These are phyloP conservation scores for Mycena rebaudengoi DNA, from an alignment of 768 basidiomycete species.

Conservation along the genomic window DNA sequence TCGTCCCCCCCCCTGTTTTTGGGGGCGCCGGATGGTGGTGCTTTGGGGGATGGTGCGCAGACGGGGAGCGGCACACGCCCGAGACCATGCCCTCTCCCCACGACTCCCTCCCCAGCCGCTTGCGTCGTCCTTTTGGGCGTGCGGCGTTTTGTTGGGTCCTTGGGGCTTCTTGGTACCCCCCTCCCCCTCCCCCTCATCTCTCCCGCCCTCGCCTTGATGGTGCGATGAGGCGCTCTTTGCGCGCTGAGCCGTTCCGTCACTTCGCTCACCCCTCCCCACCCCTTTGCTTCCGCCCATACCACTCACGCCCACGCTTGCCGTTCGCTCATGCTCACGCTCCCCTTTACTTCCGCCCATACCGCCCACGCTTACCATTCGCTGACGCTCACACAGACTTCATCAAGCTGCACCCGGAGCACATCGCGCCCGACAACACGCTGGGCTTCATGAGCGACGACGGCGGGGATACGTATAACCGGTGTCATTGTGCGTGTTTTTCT, in stretches of 20 bases:
- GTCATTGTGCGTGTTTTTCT: conserved; percentile 63
- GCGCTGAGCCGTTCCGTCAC: too few relatives aligned
- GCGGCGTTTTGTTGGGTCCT: too few relatives aligned
- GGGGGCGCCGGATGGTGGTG: too few relatives aligned
- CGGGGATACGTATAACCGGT: conserved; percentile 75
- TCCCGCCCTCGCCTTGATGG: too few relatives aligned
- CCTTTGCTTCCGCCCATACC: not conserved
- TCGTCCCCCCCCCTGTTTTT: too few relatives aligned
- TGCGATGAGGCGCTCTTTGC: too few relatives aligned
- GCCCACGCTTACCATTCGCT: not conserved
- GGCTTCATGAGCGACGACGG: conserved; percentile 56
- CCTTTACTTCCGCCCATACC: not conserved
- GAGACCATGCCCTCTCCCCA: not conserved
- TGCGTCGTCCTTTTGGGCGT: too few relatives aligned
- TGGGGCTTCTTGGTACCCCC: too few relatives aligned
- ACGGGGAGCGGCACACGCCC: too few relatives aligned
- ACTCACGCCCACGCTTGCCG: not conserved
- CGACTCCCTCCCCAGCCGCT: too few relatives aligned
- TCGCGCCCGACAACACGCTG: conserved; percentile 68
- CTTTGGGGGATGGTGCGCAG: too few relatives aligned
- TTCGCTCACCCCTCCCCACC: not conserved
- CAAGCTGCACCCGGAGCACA: conserved; percentile 59
- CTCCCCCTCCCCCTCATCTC: too few relatives aligned
- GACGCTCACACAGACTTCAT: conserved; percentile 55
- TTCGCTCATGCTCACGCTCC: not conserved